Percentiles rank a stretch among this genome's conserved stretches.
Conservation (phyloP, 106 monocot species). For the Apostasia ramifera region DNA sequence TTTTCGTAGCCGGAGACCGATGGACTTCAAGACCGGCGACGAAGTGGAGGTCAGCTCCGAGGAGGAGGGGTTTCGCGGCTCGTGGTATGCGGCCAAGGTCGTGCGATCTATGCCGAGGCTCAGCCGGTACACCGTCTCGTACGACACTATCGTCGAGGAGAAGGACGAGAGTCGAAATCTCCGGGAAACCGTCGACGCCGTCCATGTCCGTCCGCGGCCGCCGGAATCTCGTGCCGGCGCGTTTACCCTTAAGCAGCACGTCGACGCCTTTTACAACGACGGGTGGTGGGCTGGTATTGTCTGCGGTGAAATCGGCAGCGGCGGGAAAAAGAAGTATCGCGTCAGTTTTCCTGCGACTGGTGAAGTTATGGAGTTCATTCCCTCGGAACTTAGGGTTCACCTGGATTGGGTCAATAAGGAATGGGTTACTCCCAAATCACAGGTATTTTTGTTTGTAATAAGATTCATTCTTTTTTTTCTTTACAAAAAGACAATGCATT, state of each 20-base stretch:
- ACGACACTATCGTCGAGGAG: constrained; percentile 27
- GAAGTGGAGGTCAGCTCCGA: constrained; percentile 42
- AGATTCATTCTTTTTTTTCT: background rate
- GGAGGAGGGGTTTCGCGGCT: constrained; percentile 34
- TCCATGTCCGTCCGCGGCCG: constrained; percentile 35
- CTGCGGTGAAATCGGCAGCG: background rate
- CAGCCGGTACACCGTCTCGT: constrained; percentile 26
- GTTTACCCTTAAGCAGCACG: constrained; percentile 18
- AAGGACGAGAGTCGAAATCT: constrained; percentile 10
- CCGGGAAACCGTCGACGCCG: constrained; percentile 19
- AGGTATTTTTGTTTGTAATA: background rate
- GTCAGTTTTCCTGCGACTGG: constrained; percentile 5
- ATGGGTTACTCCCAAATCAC: background rate
- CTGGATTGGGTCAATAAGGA: background rate
- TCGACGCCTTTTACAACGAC: constrained; percentile 55
- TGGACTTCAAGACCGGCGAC: constrained; percentile 20
- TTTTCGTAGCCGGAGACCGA: background rate
- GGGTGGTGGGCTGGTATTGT: constrained; percentile 60
- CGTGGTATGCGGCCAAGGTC: constrained; percentile 44
- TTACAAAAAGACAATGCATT: no score
- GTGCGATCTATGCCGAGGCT: constrained; percentile 8
- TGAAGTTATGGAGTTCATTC: constrained; percentile 9
- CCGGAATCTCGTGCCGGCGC: background rate
- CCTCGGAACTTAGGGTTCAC: constrained; percentile 10
- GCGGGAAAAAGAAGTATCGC: background rate